A percentile compares a stretch with the other conserved stretches of the same genome.
Conservation (phyloP, 352 stramenopile genomes). For the Phytophthora kernoviae region DNA sequence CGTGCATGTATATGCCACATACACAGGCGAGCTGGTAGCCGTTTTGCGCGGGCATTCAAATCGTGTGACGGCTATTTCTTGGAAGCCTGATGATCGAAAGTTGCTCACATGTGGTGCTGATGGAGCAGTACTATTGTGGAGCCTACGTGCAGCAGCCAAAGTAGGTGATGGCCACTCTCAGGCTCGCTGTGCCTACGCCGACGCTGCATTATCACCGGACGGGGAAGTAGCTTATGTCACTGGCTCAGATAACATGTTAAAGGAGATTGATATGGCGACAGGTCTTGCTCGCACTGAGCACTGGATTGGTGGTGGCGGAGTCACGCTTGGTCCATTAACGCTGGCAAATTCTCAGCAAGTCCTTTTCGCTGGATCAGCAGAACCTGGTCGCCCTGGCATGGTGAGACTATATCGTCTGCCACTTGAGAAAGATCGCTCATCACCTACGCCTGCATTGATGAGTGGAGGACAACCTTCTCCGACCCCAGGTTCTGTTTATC, state of each 20-base stretch:
- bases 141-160: slow-evolving; percentile 72
- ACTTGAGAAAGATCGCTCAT: slow-evolving; percentile 56
- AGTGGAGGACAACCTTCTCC: slow-evolving; percentile 8
- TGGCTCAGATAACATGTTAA: slow-evolving; percentile 89
- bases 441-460: slow-evolving; percentile 14
- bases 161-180: slow-evolving; percentile 81
- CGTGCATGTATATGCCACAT: slow-evolving; percentile 86
- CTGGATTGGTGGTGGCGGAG: slow-evolving; percentile 39
- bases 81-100: slow-evolving; percentile 80
- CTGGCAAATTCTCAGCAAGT: slow-evolving; percentile 88
- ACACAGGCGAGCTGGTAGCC: slow-evolving; percentile 73
- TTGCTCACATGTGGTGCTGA: slow-evolving; percentile 79
- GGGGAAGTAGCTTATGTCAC: slow-evolving; percentile 87
- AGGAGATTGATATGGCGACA: slow-evolving; percentile 86
- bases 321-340: slow-evolving; percentile 75
- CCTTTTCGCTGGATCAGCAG: slow-evolving; percentile 88
- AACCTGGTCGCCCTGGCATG: slow-evolving; percentile 67
- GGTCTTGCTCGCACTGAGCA: slow-evolving; percentile 64
- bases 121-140: slow-evolving; percentile 81
- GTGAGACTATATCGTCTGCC: slow-evolving; percentile 78
- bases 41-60: slow-evolving; percentile 85
- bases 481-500: slow-evolving; percentile 26
- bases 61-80: slow-evolving; percentile 78
- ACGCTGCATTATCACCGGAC: slow-evolving; percentile 64
- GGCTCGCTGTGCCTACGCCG: slow-evolving; percentile 73